Evolutionary conservation across 495 filamentous ascomycete genomes (phyloP).

Genomic region (Lasiosphaeris hirsuta): DNA sequence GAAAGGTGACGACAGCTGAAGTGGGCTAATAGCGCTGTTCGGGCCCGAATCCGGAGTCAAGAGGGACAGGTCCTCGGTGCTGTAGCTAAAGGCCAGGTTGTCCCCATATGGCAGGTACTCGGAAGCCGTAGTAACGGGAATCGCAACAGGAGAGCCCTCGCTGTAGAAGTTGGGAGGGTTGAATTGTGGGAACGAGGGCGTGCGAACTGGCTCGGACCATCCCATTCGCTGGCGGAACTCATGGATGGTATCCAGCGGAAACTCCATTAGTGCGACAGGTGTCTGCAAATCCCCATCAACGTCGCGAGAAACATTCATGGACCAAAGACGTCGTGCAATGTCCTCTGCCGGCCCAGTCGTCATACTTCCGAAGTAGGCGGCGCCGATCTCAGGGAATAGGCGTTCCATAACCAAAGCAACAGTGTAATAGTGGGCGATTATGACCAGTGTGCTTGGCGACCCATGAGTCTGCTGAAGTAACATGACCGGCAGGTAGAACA

Average conservation of each 20-base stretch:
- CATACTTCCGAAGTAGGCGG: constrained; percentile 78
- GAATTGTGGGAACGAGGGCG: constrained; percentile 54
- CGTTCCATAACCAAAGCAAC: constrained; percentile 82
- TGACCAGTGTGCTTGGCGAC: constrained; percentile 66
- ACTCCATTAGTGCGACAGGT: constrained; percentile 57
- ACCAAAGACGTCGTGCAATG: constrained; percentile 62
- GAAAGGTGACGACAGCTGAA: constrained; percentile 49
- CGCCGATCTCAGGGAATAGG: constrained; percentile 85
- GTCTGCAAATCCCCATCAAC: constrained; percentile 46
- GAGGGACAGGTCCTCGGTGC: constrained; percentile 51
- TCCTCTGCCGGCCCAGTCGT: constrained; percentile 73
- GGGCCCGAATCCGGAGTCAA: constrained; percentile 36
- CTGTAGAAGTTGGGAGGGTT: constrained; percentile 43
- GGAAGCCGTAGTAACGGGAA: constrained; percentile 34
- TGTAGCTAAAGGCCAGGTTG: constrained; percentile 54
- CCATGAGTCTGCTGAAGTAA: constrained; percentile 56
- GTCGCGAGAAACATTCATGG: constrained; percentile 43
- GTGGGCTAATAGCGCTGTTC: constrained; percentile 44
- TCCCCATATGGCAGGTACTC: constrained; percentile 46
- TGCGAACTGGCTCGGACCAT: constrained; percentile 52
- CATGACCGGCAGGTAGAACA: constrained; percentile 87
- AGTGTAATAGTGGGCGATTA: constrained; percentile 89
- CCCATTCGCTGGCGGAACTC: constrained; percentile 62
- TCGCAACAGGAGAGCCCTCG: constrained; percentile 31
- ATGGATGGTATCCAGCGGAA: constrained; percentile 57